Conservation (phyloP, 2,329 filamentous ascomycete genomes). For the Plectosphaerella cucumerina region DNA sequence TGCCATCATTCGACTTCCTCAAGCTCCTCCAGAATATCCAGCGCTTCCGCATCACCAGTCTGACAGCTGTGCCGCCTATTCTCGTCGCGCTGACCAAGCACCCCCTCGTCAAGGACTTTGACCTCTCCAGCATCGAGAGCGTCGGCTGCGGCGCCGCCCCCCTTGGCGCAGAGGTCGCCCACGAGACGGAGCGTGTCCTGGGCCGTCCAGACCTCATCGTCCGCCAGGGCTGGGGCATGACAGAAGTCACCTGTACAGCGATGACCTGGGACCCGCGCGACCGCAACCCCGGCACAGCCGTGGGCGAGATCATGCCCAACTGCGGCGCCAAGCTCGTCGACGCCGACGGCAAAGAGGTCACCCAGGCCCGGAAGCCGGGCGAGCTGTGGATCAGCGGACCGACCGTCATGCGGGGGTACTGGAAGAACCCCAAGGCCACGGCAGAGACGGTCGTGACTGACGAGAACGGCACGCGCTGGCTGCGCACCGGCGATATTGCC, state of each 20-base stretch:
- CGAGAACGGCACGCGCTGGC: constrained; percentile 53
- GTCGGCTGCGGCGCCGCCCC: constrained; percentile 69
- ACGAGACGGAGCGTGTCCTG: constrained; percentile 47
- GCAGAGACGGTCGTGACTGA: constrained; percentile 47
- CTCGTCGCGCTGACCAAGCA: constrained; percentile 70
- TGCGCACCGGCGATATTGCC: constrained; percentile 72
- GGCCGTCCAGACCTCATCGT: constrained; percentile 24
- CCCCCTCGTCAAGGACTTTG: constrained; percentile 59
- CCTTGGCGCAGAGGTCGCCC: constrained; percentile 49
- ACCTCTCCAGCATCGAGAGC: constrained; percentile 60
- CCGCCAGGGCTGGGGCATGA: constrained; percentile 84
- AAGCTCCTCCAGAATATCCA: constrained; percentile 66
- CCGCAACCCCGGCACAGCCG: constrained; percentile 35
- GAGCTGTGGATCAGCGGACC: constrained; percentile 72
- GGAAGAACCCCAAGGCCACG: constrained; percentile 66
- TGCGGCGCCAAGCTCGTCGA: constrained; percentile 64
- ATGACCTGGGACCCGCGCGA: constrained; percentile 57
- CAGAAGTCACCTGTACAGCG: constrained; percentile 70
- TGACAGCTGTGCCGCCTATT: constrained; percentile 71
- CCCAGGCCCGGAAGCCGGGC: constrained; percentile 49
- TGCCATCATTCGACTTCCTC: constrained; percentile 72
- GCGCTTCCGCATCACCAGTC: constrained; percentile 61
- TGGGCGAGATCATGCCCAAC: constrained; percentile 69
- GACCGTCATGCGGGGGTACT: constrained; percentile 73
- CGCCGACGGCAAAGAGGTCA: constrained; percentile 48